Percentiles rank a stretch among this genome's conserved stretches.
These are phyloP conservation scores for Rosa multiflora DNA, from an alignment of 306 rosid genomes.

Conservation along the genomic window DNA sequence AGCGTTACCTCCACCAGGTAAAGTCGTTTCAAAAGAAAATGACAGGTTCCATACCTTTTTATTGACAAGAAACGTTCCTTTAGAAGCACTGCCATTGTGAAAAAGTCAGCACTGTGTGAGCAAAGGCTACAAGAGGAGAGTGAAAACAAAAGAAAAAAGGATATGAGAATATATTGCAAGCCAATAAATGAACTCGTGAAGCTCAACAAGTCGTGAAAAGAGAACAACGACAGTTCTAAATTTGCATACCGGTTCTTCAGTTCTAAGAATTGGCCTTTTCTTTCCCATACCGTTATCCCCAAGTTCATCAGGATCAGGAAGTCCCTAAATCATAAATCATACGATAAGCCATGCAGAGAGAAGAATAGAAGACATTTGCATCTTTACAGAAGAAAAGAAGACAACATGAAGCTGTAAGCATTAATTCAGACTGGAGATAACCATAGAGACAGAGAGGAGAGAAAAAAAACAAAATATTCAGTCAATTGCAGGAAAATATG, in stretches of 20 bases:
- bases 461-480: neutral
- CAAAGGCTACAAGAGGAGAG: slow-evolving; percentile 52
- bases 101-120: slow-evolving; percentile 71
- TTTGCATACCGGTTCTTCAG: slow-evolving; percentile 46
- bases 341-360: slow-evolving; percentile 13
- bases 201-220: slow-evolving; percentile 14
- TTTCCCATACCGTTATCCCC: slow-evolving; percentile 24
- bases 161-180: neutral
- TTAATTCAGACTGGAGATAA: neutral
- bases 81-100: slow-evolving; percentile 60
- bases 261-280: slow-evolving; percentile 20
- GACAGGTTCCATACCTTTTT: slow-evolving; percentile 40
- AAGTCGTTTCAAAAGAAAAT: neutral
- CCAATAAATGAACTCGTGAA: neutral
- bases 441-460: neutral
- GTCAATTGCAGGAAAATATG: neutral
- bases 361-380: neutral
- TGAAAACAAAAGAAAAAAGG: slow-evolving; percentile 18
- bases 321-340: slow-evolving; percentile 27
- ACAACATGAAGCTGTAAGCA: neutral
- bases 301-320: slow-evolving; percentile 30
- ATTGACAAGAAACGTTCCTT: slow-evolving; percentile 72
- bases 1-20: neutral
- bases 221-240: slow-evolving; percentile 11
- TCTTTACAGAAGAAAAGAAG: neutral